Evolutionary conservation across 805 yeast genomes (phyloP), one percentile per base, ranked within the genome.

Genomic region (Myxozyma vanderwaltii): DNA sequence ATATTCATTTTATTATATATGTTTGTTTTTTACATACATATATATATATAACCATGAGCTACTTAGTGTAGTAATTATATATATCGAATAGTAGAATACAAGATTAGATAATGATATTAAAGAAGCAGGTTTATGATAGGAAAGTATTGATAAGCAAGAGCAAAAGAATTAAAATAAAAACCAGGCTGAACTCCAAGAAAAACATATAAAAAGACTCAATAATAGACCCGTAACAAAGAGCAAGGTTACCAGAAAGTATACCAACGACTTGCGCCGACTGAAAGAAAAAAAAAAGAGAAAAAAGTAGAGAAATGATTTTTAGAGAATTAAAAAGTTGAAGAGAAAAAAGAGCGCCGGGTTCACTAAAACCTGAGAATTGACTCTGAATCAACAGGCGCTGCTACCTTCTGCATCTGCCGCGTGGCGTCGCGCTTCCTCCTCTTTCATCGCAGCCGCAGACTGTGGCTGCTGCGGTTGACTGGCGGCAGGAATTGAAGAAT

Each of bases 391-490:
- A 17, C 27, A 35, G 23, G 54, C 54, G 35, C 46, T 43, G 36
- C 51, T 47, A 19, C 54, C 54, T 26, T 39, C 46, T 31, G 45
- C 46, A 26, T 26, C 12, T 4, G 15, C 45, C 19, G 46, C 46
- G 24, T 50, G 46, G 29, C 46, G 54, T 10, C 46, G 15, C 8
- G 54, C 46, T 19, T 50, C 54, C 26, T 39, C 54, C n/a, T 50
- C 54, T 27, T 50, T 50, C 23, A 27, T n/a, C 45, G 38, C 41
- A 4, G 52, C 52, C 7, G 38, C 52, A 23, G 52, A 36, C 24
- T 35, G 35, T 10, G 36, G 4, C 19, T 36, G 31, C 31, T 24
- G 4, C 19, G 21, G 31, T 21, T 24, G 41, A 23, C 15, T 33
- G 33, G 52, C n/a, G 1, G 46, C 3, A 1, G 45, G 33, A 15